Evolutionary conservation across 202 grass and related monocot species (phyloP).

Genomic region (Panicum virgatum): DNA sequence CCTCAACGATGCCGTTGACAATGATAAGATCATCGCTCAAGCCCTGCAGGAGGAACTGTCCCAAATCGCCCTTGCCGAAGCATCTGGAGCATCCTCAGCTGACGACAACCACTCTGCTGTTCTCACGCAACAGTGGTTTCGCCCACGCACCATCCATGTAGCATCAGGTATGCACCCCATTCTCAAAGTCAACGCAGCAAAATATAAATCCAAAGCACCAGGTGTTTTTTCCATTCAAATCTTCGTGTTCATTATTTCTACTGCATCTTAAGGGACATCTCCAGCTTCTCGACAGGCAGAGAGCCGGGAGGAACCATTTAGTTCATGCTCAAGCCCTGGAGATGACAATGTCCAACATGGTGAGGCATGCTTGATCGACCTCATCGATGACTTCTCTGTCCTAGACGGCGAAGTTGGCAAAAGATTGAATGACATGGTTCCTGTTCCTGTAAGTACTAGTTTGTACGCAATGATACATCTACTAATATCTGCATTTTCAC

Average conservation of each 20-base stretch:
- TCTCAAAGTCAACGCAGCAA: background rate
- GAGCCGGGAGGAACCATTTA: slow-evolving; percentile 39
- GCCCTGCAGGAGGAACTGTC: slow-evolving; percentile 77
- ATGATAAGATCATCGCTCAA: slow-evolving; percentile 68
- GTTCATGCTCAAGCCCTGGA: slow-evolving; percentile 44
- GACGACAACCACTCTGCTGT: slow-evolving; percentile 51
- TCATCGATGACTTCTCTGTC: slow-evolving; percentile 52
- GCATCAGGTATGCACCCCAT: background rate
- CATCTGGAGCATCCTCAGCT: slow-evolving; percentile 8
- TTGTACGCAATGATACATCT: background rate
- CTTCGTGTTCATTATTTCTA: background rate
- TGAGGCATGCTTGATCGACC: slow-evolving; percentile 27
- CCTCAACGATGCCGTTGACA: slow-evolving; percentile 42
- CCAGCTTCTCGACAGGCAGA: slow-evolving; percentile 29
- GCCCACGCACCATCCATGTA: slow-evolving; percentile 10
- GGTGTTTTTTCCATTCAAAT: background rate
- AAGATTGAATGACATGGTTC: slow-evolving; percentile 71
- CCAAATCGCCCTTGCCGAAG: slow-evolving; percentile 56
- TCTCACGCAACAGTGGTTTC: slow-evolving; percentile 60
- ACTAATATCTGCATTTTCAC: background rate
- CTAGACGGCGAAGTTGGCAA: slow-evolving; percentile 81
- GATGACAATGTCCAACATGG: slow-evolving; percentile 21
- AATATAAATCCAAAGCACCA: too few species aligned
- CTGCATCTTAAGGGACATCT: slow-evolving; percentile 17
- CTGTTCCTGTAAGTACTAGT: slow-evolving; percentile 65